Evolutionary conservation across 1,284 basidiomycete species (phyloP).

Genomic region (Sanguinoderma infundibulare): DNA sequence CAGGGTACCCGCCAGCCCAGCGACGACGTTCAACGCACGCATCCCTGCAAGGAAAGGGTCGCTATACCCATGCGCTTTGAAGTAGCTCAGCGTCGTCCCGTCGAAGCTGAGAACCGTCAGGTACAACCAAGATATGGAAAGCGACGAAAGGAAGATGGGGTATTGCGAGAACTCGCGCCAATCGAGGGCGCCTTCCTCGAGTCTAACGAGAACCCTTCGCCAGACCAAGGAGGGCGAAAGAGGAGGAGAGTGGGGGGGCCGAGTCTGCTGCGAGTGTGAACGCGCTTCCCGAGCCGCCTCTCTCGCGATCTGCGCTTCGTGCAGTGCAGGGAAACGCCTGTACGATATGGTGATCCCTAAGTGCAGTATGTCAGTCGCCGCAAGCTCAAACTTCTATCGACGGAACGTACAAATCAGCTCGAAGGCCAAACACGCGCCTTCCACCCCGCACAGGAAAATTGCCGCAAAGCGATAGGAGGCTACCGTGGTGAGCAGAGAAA

Average conservation of each 20-base stretch:
- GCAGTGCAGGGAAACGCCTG: slow-evolving; percentile 37
- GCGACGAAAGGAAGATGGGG: slow-evolving; percentile 49
- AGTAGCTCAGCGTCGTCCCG: slow-evolving; percentile 52
- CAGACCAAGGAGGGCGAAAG: background rate
- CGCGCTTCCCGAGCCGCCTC: slow-evolving; percentile 5
- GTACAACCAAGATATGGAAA: slow-evolving; percentile 55
- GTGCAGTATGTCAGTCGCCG: background rate
- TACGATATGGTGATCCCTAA: slow-evolving; percentile 40
- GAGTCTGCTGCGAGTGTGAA: background rate
- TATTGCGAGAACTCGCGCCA: slow-evolving; percentile 50
- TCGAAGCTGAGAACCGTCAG: slow-evolving; percentile 50
- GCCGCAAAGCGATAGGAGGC: slow-evolving; percentile 38
- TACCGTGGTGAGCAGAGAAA: slow-evolving; percentile 51
- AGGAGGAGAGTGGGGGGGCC: background rate
- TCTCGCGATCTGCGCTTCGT: slow-evolving; percentile 26
- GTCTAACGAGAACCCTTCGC: background rate
- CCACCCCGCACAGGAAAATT: slow-evolving; percentile 38
- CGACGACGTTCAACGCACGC: slow-evolving; percentile 50
- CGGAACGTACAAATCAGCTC: slow-evolving; percentile 34
- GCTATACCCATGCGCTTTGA: slow-evolving; percentile 48
- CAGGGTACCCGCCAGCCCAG: slow-evolving; percentile 51
- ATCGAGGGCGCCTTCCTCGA: slow-evolving; percentile 31
- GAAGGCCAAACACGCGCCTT: slow-evolving; percentile 38
- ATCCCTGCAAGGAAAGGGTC: slow-evolving; percentile 61
- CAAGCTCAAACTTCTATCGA: background rate